A percentile compares a stretch with the other conserved stretches of the same genome.
phyloP scores from a whole-genome alignment of 176 grass and related monocot species.

The Thalia dealbata region DNA sequence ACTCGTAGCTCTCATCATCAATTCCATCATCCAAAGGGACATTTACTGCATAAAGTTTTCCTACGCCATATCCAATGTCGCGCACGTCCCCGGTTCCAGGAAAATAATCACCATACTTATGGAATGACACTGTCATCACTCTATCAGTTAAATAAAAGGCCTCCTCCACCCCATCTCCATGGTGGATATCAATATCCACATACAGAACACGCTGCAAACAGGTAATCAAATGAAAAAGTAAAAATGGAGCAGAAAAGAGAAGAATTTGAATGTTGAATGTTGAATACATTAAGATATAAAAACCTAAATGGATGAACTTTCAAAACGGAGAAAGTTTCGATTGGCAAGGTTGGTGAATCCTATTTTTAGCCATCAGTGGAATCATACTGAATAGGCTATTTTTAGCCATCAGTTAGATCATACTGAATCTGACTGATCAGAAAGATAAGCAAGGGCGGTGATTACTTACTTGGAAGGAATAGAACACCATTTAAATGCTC shows the following conservation, averaged over 20 bases:
- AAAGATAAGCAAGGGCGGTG: too few relatives aligned
- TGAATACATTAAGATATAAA: background rate
- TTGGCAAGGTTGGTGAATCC: too few relatives aligned
- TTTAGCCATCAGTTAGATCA: too few relatives aligned
- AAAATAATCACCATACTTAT: slow-evolving; percentile 8
- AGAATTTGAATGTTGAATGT: background rate
- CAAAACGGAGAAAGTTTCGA: too few relatives aligned
- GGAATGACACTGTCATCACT: slow-evolving; percentile 6
- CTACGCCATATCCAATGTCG: background rate
- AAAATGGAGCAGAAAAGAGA: background rate
- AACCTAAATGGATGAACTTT: too few relatives aligned
- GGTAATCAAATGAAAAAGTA: background rate
- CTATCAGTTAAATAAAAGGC: slow-evolving; percentile 1
- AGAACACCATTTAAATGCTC: too few relatives aligned
- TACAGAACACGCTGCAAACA: slow-evolving; percentile 1
- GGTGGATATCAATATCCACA: slow-evolving; percentile 10
- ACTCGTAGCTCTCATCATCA: slow-evolving; percentile 7
- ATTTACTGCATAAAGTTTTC: background rate
- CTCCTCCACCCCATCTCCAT: slow-evolving; percentile 9
- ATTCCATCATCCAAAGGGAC: slow-evolving; percentile 7
- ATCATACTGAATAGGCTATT: too few relatives aligned
- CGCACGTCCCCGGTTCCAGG: slow-evolving; percentile 2
- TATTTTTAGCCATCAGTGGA: too few relatives aligned
- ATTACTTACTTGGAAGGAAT: too few relatives aligned
- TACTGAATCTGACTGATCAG: too few relatives aligned